Percentiles rank a stretch among this genome's conserved stretches.
Conservation (phyloP, 208 protist species). For the Leishmania guyanensis region DNA sequence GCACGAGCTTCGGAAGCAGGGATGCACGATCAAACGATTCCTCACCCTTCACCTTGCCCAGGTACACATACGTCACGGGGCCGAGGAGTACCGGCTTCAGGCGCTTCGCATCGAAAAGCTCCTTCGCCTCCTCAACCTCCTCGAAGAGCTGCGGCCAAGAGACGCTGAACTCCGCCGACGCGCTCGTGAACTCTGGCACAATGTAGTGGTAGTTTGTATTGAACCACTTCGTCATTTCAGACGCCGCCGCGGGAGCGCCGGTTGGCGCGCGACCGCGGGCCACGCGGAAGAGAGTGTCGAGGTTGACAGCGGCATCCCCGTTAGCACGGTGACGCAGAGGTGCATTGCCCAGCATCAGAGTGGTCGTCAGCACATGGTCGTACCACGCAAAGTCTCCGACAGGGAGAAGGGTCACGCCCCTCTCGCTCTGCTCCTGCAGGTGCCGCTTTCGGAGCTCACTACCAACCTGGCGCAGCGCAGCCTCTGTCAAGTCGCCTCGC, state of each 20-base stretch:
- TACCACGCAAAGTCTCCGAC: slow-evolving; percentile 84
- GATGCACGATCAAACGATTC: slow-evolving; percentile 47
- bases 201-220: slow-evolving; percentile 95
- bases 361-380: slow-evolving; percentile 79
- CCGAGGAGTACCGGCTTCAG: slow-evolving; percentile 82
- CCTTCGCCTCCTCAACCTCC: slow-evolving; percentile 67
- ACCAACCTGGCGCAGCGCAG: slow-evolving; percentile 43
- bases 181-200: slow-evolving; percentile 83
- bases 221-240: slow-evolving; percentile 95
- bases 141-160: slow-evolving; percentile 53
- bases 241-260: slow-evolving; percentile 50
- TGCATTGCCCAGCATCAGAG: slow-evolving; percentile 78
- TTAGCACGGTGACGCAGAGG: slow-evolving; percentile 50
- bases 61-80: slow-evolving; percentile 76
- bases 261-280: slow-evolving; percentile 69
- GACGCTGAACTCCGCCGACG: slow-evolving; percentile 36
- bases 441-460: slow-evolving; percentile 41
- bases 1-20: slow-evolving; percentile 54
- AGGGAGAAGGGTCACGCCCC: slow-evolving; percentile 65
- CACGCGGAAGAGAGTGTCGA: slow-evolving; percentile 89
- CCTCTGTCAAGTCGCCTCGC: slow-evolving; percentile 56
- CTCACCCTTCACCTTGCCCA: slow-evolving; percentile 68
- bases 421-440: slow-evolving; percentile 45
- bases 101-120: slow-evolving; percentile 31
- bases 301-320: slow-evolving; percentile 25